A percentile compares a stretch with the other conserved stretches of the same genome.
Conservation (phyloP, 768 basidiomycete species). For the Collybiopsis confluens region DNA sequence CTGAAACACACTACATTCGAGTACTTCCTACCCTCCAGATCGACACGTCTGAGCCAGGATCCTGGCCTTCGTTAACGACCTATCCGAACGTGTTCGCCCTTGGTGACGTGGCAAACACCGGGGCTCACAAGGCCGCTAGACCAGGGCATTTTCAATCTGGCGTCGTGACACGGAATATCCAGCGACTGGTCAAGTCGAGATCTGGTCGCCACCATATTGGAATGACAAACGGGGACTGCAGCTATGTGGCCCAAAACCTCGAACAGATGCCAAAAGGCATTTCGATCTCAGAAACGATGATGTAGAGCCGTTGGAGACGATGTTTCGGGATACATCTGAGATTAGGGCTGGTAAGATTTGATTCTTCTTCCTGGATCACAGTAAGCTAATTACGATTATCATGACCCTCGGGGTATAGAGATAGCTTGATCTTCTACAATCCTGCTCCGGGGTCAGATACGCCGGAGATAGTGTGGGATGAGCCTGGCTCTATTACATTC, state of each 20-base stretch:
- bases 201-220: background rate
- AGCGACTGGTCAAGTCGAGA: conserved; percentile 25
- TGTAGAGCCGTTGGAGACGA: conserved; percentile 20
- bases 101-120: conserved; percentile 45
- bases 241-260: background rate
- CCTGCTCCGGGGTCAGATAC: background rate
- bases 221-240: background rate
- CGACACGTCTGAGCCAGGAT: background rate
- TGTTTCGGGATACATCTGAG: conserved; percentile 40
- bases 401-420: too few species aligned
- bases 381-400: background rate
- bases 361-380: conserved; percentile 25
- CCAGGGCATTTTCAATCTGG: conserved; percentile 34
- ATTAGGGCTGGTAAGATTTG: conserved; percentile 32
- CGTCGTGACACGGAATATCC: conserved; percentile 36
- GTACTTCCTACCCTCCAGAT: conserved; percentile 13
- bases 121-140: conserved; percentile 42
- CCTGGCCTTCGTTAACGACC: background rate
- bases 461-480: background rate
- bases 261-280: background rate
- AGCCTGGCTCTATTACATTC: background rate
- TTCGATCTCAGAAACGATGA: background rate
- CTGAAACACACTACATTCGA: conserved; percentile 6
- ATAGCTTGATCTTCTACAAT: background rate
- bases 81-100: conserved; percentile 38